phyloP scores from a whole-genome alignment of 306 rosid species.

The Fagus sylvatica region DNA sequence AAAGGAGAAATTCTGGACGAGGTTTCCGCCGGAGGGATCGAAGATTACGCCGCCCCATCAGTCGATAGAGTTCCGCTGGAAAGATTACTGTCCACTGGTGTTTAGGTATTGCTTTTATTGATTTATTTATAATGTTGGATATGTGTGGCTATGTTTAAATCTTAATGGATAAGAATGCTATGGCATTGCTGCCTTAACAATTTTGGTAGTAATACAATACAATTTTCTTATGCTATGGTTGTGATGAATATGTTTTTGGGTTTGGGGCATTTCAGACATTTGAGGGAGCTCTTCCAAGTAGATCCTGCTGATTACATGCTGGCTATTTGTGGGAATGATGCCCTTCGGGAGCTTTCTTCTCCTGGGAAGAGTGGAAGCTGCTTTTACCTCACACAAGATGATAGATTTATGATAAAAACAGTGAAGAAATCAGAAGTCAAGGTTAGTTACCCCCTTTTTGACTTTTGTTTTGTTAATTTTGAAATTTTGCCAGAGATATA shows the following conservation, averaged over 20 bases:
- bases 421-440: slow-evolving; percentile 97
- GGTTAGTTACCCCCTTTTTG: slow-evolving; percentile 50
- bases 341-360: slow-evolving; percentile 93
- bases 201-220: not conserved
- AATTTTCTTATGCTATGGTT: not conserved
- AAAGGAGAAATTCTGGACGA: slow-evolving; percentile 90
- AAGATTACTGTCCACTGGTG: slow-evolving; percentile 96
- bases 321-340: slow-evolving; percentile 87
- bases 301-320: slow-evolving; percentile 97
- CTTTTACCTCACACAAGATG: slow-evolving; percentile 94
- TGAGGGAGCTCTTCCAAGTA: slow-evolving; percentile 82
- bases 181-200: not conserved
- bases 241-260: not conserved
- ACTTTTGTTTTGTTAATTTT: slow-evolving; percentile 10
- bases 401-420: slow-evolving; percentile 91
- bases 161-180: not conserved
- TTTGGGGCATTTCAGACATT: slow-evolving; percentile 49
- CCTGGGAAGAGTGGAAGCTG: slow-evolving; percentile 96
- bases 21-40: slow-evolving; percentile 91
- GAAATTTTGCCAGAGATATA: not conserved
- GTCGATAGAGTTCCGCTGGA: slow-evolving; percentile 88
- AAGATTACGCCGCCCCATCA: slow-evolving; percentile 92
- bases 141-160: not conserved
- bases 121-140: not conserved
- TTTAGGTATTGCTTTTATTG: slow-evolving; percentile 59